Percentiles rank a stretch among this genome's conserved stretches.
Conservation (phyloP, 345 rosid species). For the Pistacia vera region DNA sequence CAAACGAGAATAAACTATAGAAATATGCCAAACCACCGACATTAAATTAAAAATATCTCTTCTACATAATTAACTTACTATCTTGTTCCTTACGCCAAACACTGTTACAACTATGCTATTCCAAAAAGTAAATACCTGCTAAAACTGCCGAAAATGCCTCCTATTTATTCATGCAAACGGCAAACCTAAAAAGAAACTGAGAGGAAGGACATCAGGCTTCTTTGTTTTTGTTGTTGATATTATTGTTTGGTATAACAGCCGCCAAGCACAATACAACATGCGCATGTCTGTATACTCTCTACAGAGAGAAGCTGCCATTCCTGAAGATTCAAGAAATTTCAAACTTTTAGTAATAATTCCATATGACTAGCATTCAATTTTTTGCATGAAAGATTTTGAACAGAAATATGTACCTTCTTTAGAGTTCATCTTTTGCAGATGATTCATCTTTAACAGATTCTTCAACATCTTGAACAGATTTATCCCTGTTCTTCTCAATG, state of each 20-base stretch:
- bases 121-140: not conserved
- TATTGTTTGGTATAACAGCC: slow-evolving; percentile 7
- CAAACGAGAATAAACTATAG: not conserved
- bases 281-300: not conserved
- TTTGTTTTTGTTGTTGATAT: slow-evolving; percentile 5
- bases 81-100: not conserved
- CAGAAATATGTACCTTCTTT: slow-evolving; percentile 25
- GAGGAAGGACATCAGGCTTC: slow-evolving; percentile 17
- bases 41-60: not conserved
- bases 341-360: not conserved
- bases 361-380: not conserved
- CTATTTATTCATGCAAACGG: slow-evolving; percentile 11
- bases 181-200: no score
- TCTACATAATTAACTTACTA: not conserved
- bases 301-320: not conserved
- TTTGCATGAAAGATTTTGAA: slow-evolving; percentile 1
- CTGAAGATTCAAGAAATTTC: not conserved
- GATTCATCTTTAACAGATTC: slow-evolving; percentile 47
- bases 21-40: not conserved
- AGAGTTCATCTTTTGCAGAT: slow-evolving; percentile 66
- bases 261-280: not conserved
- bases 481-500: slow-evolving; percentile 82
- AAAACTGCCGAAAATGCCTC: slow-evolving; percentile 17
- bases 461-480: slow-evolving; percentile 20
- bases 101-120: not conserved